Evolutionary conservation across 306 rosid genomes (phyloP), one percentile per base, ranked within the genome.

Genomic region (Albizia julibrissin): DNA sequence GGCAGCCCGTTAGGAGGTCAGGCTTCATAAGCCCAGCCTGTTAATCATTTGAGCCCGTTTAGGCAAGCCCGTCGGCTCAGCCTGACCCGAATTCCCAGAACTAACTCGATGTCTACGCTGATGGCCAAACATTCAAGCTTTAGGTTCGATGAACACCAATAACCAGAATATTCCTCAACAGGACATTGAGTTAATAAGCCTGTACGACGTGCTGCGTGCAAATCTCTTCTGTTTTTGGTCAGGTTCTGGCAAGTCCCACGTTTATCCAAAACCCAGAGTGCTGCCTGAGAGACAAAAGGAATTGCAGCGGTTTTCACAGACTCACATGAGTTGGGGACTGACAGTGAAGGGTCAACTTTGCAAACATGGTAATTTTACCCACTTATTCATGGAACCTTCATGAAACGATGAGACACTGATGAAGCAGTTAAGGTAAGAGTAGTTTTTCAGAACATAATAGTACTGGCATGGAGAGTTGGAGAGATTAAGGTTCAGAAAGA

Each of bases 401-500:
- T 24, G 64, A 88, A 83, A 64, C 81, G 54, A 26, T 59, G 24
- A 5, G 40, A 91, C 84, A n/a, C 16, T 79, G 1, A 82, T 73
- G 0, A 95, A 88, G 79, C 98, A 93, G 47, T 90, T 91, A 31
- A 93, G 83, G 84, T 93, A 95, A 3, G 87, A 59, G 40, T 86
- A 86, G 81, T 87, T 85, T 15, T 79, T 87, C 0, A 91, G 75
- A n/a, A 72, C 85, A 42, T 93, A 67, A 65, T 82, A 91, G 40
- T 88, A 89, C 4, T 39, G 87, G 33, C 88, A 91, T 0, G 91
- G 90, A 3, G 98, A 87, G 0, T 27, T 84, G 24, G 95, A 86
- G 76, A 95, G 93, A 34, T 91, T 71, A 73, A 93, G 93, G 69
- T 91, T 84, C 10, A 95, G 89, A 77, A 91, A 89, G 47, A 93